A percentile compares a stretch with the other conserved stretches of the same genome.
Conservation (phyloP, 805 yeast genomes). For the Candida qinlingensis region DNA sequence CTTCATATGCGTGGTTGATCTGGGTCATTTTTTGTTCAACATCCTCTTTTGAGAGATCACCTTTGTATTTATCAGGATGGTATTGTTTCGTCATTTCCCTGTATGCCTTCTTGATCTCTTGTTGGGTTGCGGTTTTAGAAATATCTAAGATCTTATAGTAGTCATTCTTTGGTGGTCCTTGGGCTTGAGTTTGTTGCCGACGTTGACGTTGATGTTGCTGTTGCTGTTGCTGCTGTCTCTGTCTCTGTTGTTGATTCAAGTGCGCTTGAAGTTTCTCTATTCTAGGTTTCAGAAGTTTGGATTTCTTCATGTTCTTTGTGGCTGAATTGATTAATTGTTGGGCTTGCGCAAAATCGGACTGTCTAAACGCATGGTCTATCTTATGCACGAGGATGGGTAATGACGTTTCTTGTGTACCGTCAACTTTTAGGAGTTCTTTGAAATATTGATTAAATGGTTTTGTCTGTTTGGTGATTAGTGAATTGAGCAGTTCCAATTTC, state of each 20-base stretch:
- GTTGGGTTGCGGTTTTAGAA: slow-evolving; percentile 57
- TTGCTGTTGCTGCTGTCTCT: slow-evolving; percentile 41
- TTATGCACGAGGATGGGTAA: slow-evolving; percentile 33
- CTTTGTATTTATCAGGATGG: slow-evolving; percentile 90
- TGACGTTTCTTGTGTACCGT: slow-evolving; percentile 23
- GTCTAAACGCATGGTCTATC: slow-evolving; percentile 33
- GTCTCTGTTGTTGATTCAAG: slow-evolving; percentile 32
- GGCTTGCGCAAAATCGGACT: slow-evolving; percentile 35
- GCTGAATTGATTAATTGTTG: slow-evolving; percentile 32
- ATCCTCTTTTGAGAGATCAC: slow-evolving; percentile 58
- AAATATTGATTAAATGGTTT: slow-evolving; percentile 27
- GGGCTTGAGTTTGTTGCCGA: slow-evolving; percentile 28
- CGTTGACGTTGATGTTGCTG: slow-evolving; percentile 39
- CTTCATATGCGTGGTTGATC: slow-evolving; percentile 90
- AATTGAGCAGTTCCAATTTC: slow-evolving; percentile 37
- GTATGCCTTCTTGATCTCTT: slow-evolving; percentile 76
- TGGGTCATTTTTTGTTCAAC: slow-evolving; percentile 85
- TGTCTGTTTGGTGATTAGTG: slow-evolving; percentile 26
- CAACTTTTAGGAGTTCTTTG: slow-evolving; percentile 13
- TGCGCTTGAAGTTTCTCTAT: slow-evolving; percentile 22
- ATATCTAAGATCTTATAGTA: slow-evolving; percentile 78
- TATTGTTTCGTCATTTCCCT: slow-evolving; percentile 70
- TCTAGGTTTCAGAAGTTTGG: slow-evolving; percentile 28
- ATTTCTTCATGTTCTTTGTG: slow-evolving; percentile 33
- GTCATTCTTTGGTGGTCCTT: slow-evolving; percentile 44